phyloP scores from a whole-genome alignment of 2,329 filamentous ascomycete genomes.

The Neonectria magnoliae region DNA sequence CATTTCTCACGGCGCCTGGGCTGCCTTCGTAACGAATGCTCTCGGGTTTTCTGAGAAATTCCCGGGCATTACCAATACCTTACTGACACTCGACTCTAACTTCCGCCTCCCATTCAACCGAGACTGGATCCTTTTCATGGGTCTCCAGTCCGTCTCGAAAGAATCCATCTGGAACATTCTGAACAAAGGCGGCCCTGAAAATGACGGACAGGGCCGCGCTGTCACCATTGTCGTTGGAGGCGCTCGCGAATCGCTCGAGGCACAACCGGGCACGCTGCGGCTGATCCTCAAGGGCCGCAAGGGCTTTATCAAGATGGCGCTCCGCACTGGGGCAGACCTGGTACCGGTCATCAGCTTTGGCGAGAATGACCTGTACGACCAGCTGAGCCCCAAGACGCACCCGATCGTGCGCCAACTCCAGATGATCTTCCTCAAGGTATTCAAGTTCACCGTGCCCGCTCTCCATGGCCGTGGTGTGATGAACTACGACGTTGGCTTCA shows the following conservation, averaged over 20 bases:
- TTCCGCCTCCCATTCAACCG: constrained; percentile 94
- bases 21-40: constrained; percentile 89
- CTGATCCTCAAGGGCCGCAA: constrained; percentile 86
- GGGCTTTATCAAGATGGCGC: constrained; percentile 93
- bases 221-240: constrained; percentile 97
- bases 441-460: constrained; percentile 92
- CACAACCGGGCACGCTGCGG: constrained; percentile 78
- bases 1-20: constrained; percentile 95
- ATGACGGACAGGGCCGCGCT: constrained; percentile 89
- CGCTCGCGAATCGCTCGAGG: constrained; percentile 90
- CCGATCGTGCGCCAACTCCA: constrained; percentile 84
- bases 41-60: constrained; percentile 88
- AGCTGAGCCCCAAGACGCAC: constrained; percentile 80
- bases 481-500: constrained; percentile 96
- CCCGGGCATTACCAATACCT: constrained; percentile 92
- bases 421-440: constrained; percentile 81
- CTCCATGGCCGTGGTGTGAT: constrained; percentile 93
- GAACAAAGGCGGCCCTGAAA: constrained; percentile 78
- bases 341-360: constrained; percentile 94
- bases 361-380: constrained; percentile 96
- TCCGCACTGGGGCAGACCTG: constrained; percentile 90
- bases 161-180: constrained; percentile 92
- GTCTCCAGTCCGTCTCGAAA: constrained; percentile 87
- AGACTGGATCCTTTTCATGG: constrained; percentile 91
- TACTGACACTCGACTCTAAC: constrained; percentile 94